Conservation (phyloP, 805 yeast genomes). For the Candida pseudoglaebosa region DNA sequence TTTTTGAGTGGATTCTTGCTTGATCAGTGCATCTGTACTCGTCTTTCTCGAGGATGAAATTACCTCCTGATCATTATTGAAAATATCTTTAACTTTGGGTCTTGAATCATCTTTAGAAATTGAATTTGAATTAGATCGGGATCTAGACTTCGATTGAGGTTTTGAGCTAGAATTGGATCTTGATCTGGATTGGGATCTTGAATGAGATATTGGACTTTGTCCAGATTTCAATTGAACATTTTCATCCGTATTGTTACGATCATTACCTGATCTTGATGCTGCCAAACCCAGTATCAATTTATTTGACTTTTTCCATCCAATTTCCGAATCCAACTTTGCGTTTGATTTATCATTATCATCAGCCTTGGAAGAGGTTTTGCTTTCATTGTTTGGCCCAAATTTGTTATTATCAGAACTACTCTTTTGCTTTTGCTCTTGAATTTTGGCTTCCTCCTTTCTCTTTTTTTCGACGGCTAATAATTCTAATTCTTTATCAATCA, state of each 20-base stretch:
- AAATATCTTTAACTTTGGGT: neutral
- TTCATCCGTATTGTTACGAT: neutral
- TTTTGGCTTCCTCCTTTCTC: slow-evolving; percentile 1
- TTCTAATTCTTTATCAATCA: slow-evolving; percentile 3
- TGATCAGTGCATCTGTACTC: neutral
- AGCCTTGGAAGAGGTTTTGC: too few species aligned
- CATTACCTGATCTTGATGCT: neutral
- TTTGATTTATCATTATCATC: neutral
- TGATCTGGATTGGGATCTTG: neutral
- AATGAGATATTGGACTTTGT: too few species aligned
- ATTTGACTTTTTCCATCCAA: neutral
- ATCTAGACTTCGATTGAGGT: neutral
- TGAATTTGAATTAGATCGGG: neutral
- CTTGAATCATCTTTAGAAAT: neutral
- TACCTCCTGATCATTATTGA: neutral
- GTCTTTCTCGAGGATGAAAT: neutral
- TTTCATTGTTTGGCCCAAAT: too few species aligned
- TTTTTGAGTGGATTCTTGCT: neutral
- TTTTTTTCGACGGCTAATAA: neutral
- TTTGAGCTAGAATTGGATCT: neutral
- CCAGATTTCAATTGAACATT: neutral
- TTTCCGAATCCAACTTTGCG: neutral
- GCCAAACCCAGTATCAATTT: neutral
- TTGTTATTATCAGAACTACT: too few species aligned
- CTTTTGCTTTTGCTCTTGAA: neutral